Conservation (phyloP, 768 basidiomycete species). For the Candolleomyces efflorescens region DNA sequence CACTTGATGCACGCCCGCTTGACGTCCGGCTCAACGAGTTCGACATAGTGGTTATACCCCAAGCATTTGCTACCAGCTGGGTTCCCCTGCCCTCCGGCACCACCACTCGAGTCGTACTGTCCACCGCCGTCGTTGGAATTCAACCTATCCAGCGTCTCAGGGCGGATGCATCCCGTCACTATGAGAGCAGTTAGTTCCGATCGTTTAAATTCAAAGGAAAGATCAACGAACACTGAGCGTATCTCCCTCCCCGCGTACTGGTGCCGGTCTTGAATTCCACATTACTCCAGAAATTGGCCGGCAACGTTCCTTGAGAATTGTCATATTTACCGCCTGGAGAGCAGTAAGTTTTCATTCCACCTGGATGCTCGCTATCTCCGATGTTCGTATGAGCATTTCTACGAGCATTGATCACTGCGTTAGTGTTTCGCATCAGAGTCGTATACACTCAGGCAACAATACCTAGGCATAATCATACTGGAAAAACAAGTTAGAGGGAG, state of each 20-base stretch:
- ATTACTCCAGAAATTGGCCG: constrained; percentile 47
- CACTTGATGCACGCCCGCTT: constrained; percentile 54
- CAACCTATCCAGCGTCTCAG: constrained; percentile 35
- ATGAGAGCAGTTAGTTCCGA: background rate
- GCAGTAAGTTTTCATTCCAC: constrained; percentile 53
- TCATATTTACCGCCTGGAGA: constrained; percentile 39
- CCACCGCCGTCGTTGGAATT: constrained; percentile 47
- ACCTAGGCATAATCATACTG: constrained; percentile 49
- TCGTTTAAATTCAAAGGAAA: background rate
- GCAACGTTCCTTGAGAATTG: constrained; percentile 41
- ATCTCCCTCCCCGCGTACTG: constrained; percentile 36
- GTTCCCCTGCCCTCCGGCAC: constrained; percentile 44
- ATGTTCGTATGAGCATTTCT: constrained; percentile 51
- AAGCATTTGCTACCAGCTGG: constrained; percentile 45
- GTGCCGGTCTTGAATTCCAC: constrained; percentile 44
- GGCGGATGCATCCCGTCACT: constrained; percentile 55
- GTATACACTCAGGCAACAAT: background rate
- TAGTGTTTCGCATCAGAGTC: background rate
- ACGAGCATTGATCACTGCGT: background rate
- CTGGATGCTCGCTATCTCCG: constrained; percentile 50
- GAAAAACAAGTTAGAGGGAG: background rate
- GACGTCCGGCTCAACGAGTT: constrained; percentile 48
- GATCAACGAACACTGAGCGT: constrained; percentile 36
- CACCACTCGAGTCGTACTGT: constrained; percentile 55
- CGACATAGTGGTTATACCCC: constrained; percentile 58